Evolutionary conservation across 2,329 filamentous ascomycete species (phyloP).

Genomic region (Cladobotryum mycophilum): DNA sequence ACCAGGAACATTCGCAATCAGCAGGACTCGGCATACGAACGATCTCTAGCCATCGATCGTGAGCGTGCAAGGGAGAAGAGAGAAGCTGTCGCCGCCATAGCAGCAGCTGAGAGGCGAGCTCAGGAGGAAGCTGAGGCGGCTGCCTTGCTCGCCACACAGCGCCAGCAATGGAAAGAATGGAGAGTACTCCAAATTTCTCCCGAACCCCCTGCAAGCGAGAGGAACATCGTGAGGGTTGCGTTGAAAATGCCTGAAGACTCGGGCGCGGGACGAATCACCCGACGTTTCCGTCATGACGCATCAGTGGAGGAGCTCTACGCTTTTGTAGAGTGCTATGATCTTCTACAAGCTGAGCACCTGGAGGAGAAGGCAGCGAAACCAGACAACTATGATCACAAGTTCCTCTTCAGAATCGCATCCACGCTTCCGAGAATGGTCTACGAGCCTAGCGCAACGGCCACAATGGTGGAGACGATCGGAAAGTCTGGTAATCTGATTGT

Average conservation of each 20-base stretch:
- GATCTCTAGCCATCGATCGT: conserved; percentile 79
- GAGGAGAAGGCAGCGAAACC: conserved; percentile 46
- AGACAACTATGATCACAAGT: conserved; percentile 64
- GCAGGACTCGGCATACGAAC: conserved; percentile 90
- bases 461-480: conserved; percentile 68
- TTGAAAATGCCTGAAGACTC: conserved; percentile 54
- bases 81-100: conserved; percentile 68
- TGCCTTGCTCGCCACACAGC: conserved; percentile 36
- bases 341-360: conserved; percentile 41
- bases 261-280: conserved; percentile 67
- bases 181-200: conserved; percentile 58
- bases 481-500: conserved; percentile 84
- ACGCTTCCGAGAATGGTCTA: conserved; percentile 81
- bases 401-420: conserved; percentile 77
- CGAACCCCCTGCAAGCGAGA: conserved; percentile 59
- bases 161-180: conserved; percentile 73
- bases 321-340: conserved; percentile 85
- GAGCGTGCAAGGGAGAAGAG: conserved; percentile 71
- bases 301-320: conserved; percentile 86
- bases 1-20: conserved; percentile 75
- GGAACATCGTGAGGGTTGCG: conserved; percentile 66
- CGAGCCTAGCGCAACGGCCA: conserved; percentile 58
- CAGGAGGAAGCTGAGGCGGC: conserved; percentile 58
- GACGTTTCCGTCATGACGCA: conserved; percentile 64
- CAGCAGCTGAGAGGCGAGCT: conserved; percentile 58